These are phyloP conservation scores for Brassica balearica DNA, from an alignment of 441 rosid species.

Conservation along the genomic window DNA sequence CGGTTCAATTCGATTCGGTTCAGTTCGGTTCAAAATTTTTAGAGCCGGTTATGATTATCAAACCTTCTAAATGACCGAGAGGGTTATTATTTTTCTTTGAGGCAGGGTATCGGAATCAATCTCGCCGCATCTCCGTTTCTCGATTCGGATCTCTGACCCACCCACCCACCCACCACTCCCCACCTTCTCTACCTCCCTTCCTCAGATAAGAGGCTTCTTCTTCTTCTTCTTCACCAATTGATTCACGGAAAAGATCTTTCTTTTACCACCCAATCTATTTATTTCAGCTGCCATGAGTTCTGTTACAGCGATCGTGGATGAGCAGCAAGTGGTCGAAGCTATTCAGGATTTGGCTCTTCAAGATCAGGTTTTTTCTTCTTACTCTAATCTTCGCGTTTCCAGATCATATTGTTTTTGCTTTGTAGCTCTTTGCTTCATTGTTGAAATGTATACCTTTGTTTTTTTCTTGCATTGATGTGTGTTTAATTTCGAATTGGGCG, in stretches of 20 bases:
- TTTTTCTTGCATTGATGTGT: neutral
- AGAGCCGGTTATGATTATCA: neutral
- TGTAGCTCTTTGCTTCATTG: neutral
- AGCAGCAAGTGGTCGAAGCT: conserved; percentile 26
- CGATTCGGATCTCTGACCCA: conserved; percentile 23
- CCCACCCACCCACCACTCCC: neutral
- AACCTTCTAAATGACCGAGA: conserved; percentile 2
- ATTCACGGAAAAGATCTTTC: neutral
- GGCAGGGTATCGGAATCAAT: conserved; percentile 41
- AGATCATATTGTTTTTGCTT: neutral
- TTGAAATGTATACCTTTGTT: neutral
- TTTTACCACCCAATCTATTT: neutral
- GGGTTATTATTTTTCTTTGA: neutral
- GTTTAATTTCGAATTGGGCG: neutral
- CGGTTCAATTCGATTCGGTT: neutral
- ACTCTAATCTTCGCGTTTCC: neutral
- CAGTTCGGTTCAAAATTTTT: neutral
- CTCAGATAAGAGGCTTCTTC: conserved; percentile 17
- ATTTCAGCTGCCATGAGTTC: conserved; percentile 27
- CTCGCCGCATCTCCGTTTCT: conserved; percentile 29
- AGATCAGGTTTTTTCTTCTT: conserved; percentile 18
- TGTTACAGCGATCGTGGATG: conserved; percentile 17
- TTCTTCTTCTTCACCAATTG: neutral
- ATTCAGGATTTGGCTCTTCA: conserved; percentile 15
- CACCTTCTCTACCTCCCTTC: neutral